These are phyloP conservation scores for Botrytis fragariae DNA, from an alignment of 2,329 filamentous ascomycete species.

Conservation along the genomic window DNA sequence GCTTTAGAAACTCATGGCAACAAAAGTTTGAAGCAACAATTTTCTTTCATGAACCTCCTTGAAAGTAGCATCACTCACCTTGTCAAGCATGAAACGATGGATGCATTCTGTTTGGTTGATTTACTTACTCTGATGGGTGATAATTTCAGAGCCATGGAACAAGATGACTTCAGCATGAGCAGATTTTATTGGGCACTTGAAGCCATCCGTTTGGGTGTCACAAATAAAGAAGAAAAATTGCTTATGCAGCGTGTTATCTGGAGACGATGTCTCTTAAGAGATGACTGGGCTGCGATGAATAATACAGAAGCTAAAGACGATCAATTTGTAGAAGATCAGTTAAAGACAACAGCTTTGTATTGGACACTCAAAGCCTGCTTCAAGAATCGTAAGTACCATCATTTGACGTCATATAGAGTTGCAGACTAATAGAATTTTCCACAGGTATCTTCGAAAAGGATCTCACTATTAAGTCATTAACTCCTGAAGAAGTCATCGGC, in stretches of 20 bases:
- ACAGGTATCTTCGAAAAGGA: slow-evolving; percentile 43
- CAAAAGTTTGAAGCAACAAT: slow-evolving; percentile 54
- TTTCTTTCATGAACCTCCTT: slow-evolving; percentile 68
- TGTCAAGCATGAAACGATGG: slow-evolving; percentile 69
- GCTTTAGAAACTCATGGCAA: slow-evolving; percentile 61
- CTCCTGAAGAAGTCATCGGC: slow-evolving; percentile 54
- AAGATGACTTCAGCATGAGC: slow-evolving; percentile 47
- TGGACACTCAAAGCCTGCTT: slow-evolving; percentile 63
- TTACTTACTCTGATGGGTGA: slow-evolving; percentile 71
- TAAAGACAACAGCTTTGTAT: slow-evolving; percentile 67
- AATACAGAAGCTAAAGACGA: slow-evolving; percentile 74
- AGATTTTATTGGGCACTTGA: slow-evolving; percentile 65
- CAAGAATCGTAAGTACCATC: slow-evolving; percentile 52
- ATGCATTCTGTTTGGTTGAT: slow-evolving; percentile 65
- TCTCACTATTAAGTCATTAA: slow-evolving; percentile 47
- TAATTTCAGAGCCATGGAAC: slow-evolving; percentile 42
- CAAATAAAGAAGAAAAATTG: slow-evolving; percentile 56
- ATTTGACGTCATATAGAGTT: slow-evolving; percentile 34
- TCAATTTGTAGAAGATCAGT: slow-evolving; percentile 57
- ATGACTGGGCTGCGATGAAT: slow-evolving; percentile 81
- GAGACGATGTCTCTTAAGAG: slow-evolving; percentile 79
- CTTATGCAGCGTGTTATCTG: slow-evolving; percentile 67
- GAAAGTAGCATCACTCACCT: slow-evolving; percentile 68
- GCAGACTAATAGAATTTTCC: background rate
- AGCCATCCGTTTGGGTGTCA: slow-evolving; percentile 46